Percentiles rank a stretch among this genome's conserved stretches.
Conservation (phyloP, 176 grass and related monocot genomes). For the Rhynchospora pubera region DNA sequence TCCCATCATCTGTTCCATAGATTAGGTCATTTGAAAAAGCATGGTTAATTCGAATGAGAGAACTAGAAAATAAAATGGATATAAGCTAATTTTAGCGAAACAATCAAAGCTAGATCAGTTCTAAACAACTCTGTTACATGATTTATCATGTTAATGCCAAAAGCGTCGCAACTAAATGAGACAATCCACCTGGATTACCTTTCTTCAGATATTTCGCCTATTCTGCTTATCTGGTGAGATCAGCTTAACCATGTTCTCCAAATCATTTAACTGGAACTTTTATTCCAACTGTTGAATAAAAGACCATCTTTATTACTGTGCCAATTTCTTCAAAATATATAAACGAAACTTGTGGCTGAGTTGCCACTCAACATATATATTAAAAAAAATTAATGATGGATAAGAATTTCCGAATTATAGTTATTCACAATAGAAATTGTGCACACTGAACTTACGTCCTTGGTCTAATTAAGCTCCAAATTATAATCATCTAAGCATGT, state of each 20-base stretch:
- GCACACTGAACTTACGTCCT: not conserved
- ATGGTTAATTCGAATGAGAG: not conserved
- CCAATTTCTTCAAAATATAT: not conserved
- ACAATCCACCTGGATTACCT: not conserved
- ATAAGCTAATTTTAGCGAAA: too few species aligned
- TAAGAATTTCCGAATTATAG: not conserved
- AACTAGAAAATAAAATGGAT: not conserved
- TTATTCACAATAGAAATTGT: not conserved
- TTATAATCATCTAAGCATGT: constrained; percentile 5
- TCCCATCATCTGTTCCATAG: not conserved
- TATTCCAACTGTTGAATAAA: not conserved
- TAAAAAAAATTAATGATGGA: not conserved
- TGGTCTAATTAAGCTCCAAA: not conserved
- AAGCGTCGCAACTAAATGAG: not conserved
- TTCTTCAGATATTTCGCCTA: too few species aligned
- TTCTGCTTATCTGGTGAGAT: too few species aligned
- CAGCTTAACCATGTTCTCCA: not conserved
- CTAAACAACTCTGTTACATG: too few species aligned
- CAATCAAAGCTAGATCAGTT: too few species aligned
- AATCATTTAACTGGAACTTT: not conserved
- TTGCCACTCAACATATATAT: not conserved
- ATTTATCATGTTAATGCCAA: not conserved
- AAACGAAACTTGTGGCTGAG: too few species aligned
- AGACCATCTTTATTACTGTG: not conserved
- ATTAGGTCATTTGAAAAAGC: not conserved